Evolutionary conservation across 805 yeast genomes (phyloP), one percentile per base, ranked within the genome.

Genomic region (Cyberlindnera nakhonratchasimensis): DNA sequence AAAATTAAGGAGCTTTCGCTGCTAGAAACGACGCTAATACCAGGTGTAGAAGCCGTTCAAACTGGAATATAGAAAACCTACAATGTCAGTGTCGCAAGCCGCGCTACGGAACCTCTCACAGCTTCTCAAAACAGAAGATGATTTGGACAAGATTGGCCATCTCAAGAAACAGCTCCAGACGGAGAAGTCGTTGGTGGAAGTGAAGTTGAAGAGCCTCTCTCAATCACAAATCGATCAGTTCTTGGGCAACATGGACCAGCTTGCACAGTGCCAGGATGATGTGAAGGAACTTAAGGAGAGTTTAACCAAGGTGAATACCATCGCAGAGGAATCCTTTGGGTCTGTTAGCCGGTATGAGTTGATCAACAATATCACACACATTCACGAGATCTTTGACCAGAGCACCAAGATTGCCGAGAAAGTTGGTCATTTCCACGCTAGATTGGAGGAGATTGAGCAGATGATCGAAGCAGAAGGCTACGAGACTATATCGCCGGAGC

Each of bases 151-250:
- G 43, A 70, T 83, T 6, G 63, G 67, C 10, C 63, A 68, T 8
- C 62, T 84, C 22, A 74, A 74, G 42, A 77, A 72, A 40, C 83
- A 79, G 45, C 63, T 84, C 36, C 46, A 60, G 6, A 81, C 80
- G 49, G 96, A 91, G 56, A 86, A 86, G 59, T 72, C 82, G 0
- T 73, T 84, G 3, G 68, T 88, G 11, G 96, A 87, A 52, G 70
- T 82, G 36, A 53, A 52, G 25, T 35, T 57, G 12, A 78, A 75
- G 40, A 66, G 75, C 12, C 48, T 44, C 24, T 41, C 54, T 2
- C 48, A 51, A 23, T 21, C 26, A 14, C 91, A 88, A 57, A 67
- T 91, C 49, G 80, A 77, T 34, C 64, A 75, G 8, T 74, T 85
- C 2, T 63, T 77, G 50, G 66, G 69, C 1, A 69, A 71, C 30